These are phyloP conservation scores for Mortierella sp. DNA, from an alignment of 371 early-diverging fungal species.

Conservation along the genomic window DNA sequence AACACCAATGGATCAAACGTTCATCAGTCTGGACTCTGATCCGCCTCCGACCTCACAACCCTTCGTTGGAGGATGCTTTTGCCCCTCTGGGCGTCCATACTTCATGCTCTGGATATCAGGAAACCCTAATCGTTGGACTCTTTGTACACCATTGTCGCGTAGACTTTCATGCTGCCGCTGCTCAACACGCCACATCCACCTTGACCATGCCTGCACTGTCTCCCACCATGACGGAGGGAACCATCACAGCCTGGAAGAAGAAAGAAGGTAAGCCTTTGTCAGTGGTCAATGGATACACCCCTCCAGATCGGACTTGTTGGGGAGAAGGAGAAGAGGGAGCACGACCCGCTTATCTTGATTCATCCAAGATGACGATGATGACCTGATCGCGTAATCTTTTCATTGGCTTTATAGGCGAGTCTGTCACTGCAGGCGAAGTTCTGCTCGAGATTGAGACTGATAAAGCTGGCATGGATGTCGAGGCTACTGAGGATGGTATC, in stretches of 20 bases:
- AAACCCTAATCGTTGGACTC: constrained; percentile 2
- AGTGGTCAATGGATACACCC: not conserved
- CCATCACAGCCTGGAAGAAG: constrained; percentile 90
- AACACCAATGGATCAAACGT: not conserved
- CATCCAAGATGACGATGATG: constrained; percentile 12
- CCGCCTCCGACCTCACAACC: no score
- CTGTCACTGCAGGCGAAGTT: constrained; percentile 87
- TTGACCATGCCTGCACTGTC: constrained; percentile 95
- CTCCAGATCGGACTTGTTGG: not conserved
- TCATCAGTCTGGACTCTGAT: not conserved
- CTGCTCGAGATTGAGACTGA: constrained; percentile 95
- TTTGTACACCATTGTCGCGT: constrained; percentile 4
- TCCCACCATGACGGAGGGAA: constrained; percentile 98
- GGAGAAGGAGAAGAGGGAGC: no score
- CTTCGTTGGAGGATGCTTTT: no score
- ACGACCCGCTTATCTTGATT: not conserved
- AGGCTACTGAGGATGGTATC: constrained; percentile 94
- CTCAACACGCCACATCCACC: constrained; percentile 66
- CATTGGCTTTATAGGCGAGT: constrained; percentile 69
- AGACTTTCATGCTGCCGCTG: constrained; percentile 70
- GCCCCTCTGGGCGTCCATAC: no score
- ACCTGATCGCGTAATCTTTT: constrained; percentile 18
- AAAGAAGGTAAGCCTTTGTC: constrained; percentile 67
- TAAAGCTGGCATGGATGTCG: constrained; percentile 98
- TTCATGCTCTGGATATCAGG: not conserved